These are phyloP conservation scores for Citrus trifoliata DNA, from an alignment of 345 rosid species.

Conservation along the genomic window DNA sequence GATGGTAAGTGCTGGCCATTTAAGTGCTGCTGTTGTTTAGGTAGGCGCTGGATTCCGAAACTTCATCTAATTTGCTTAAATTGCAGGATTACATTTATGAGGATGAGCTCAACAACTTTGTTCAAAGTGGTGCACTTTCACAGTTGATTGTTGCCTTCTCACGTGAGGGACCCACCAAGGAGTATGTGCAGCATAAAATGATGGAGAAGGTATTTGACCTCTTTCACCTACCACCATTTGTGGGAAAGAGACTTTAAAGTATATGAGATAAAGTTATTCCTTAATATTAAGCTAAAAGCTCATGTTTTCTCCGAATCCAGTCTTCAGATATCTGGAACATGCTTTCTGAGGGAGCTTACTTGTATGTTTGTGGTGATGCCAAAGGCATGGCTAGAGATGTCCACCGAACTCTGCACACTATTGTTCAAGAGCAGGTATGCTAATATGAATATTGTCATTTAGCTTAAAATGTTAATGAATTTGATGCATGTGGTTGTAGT, in stretches of 20 bases:
- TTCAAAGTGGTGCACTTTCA: slow-evolving; percentile 65
- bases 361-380: slow-evolving; percentile 98
- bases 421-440: slow-evolving; percentile 81
- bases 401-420: slow-evolving; percentile 82
- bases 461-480: neutral
- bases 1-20: slow-evolving; percentile 43
- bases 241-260: neutral
- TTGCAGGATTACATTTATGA: slow-evolving; percentile 86
- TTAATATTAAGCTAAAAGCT: neutral
- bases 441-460: neutral
- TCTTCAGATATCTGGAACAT: slow-evolving; percentile 79
- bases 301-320: slow-evolving; percentile 29
- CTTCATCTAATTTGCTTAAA: neutral
- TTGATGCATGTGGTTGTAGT: neutral
- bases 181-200: slow-evolving; percentile 94
- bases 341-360: slow-evolving; percentile 69
- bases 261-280: neutral
- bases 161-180: slow-evolving; percentile 93
- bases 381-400: slow-evolving; percentile 99
- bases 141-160: slow-evolving; percentile 88
- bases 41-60: neutral
- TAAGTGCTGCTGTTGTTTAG: neutral
- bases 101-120: slow-evolving; percentile 77
- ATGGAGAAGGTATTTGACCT: slow-evolving; percentile 55
- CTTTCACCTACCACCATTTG: slow-evolving; percentile 9